These are phyloP conservation scores for Penicillium sp. DNA, from an alignment of 2,329 filamentous ascomycete species.

Conservation along the genomic window DNA sequence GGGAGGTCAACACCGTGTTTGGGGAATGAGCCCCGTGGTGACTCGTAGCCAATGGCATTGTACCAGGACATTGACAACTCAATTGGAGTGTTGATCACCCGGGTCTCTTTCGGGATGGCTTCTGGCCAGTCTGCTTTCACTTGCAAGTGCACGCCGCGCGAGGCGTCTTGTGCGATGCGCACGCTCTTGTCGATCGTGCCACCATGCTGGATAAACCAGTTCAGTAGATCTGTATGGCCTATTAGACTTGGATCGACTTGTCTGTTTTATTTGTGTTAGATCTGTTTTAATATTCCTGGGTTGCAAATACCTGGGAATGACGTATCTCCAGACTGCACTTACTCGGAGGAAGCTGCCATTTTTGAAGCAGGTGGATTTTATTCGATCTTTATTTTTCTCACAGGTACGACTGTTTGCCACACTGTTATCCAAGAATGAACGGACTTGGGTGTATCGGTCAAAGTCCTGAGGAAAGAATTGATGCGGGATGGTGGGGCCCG, in stretches of 20 bases:
- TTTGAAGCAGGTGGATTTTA: background rate
- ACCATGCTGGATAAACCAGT: conserved; percentile 36
- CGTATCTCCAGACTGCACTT: conserved; percentile 4
- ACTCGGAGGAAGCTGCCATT: conserved; percentile 6
- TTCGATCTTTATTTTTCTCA: background rate
- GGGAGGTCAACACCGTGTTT: conserved; percentile 49
- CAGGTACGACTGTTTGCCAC: background rate
- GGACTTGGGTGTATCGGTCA: conserved; percentile 16
- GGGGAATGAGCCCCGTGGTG: conserved; percentile 22
- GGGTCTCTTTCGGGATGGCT: conserved; percentile 31
- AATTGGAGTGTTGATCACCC: conserved; percentile 38
- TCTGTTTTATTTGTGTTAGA: conserved; percentile 15
- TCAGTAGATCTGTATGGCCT: conserved; percentile 31
- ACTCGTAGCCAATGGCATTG: conserved; percentile 33
- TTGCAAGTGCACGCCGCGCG: conserved; percentile 39
- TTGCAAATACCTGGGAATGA: background rate
- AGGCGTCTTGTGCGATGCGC: conserved; percentile 35
- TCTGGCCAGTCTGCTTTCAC: conserved; percentile 30
- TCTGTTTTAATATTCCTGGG: background rate
- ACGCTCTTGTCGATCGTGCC: conserved; percentile 36
- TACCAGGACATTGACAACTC: conserved; percentile 40
- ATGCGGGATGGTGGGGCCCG: conserved; percentile 25
- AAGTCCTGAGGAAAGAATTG: conserved; percentile 19
- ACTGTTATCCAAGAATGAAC: background rate
- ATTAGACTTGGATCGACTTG: conserved; percentile 21